Percentiles rank a stretch among this genome's conserved stretches.
These are phyloP conservation scores for Yamadazyma buinensis DNA, from an alignment of 1,139 yeast species.

Conservation along the genomic window DNA sequence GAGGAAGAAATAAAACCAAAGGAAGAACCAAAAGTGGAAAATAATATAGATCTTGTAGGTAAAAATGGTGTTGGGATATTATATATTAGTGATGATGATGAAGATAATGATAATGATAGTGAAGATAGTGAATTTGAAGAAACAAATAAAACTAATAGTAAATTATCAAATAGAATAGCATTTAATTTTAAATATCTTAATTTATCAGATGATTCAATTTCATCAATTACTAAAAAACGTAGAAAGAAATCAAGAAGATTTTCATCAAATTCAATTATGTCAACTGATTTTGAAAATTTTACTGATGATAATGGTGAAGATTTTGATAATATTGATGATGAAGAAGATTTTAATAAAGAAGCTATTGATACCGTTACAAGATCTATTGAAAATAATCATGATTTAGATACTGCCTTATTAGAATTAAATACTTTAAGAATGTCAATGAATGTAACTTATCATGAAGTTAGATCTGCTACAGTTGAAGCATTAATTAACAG, in stretches of 20 bases:
- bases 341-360: conserved; percentile 81
- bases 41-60: conserved; percentile 36
- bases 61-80: conserved; percentile 56
- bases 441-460: conserved; percentile 95
- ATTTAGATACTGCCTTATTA: conserved; percentile 84
- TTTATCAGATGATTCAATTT: conserved; percentile 77
- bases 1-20: conserved; percentile 1
- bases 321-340: conserved; percentile 33
- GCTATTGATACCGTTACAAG: conserved; percentile 93
- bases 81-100: conserved; percentile 48
- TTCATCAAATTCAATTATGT: conserved; percentile 35
- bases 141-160: conserved; percentile 18
- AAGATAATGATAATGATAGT: conserved; percentile 8
- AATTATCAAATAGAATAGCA: conserved; percentile 15
- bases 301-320: conserved; percentile 25
- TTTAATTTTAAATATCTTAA: conserved; percentile 46
- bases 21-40: conserved; percentile 11
- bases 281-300: conserved; percentile 34
- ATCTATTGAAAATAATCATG: conserved; percentile 89
- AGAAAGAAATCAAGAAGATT: conserved; percentile 29
- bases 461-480: conserved; percentile 85
- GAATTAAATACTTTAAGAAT: conserved; percentile 92
- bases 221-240: conserved; percentile 46
- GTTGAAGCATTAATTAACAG: conserved; percentile 66
- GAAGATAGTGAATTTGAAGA: conserved; percentile 20